phyloP scores from a whole-genome alignment of 495 filamentous ascomycete genomes.

The Daldinia bambusicola region DNA sequence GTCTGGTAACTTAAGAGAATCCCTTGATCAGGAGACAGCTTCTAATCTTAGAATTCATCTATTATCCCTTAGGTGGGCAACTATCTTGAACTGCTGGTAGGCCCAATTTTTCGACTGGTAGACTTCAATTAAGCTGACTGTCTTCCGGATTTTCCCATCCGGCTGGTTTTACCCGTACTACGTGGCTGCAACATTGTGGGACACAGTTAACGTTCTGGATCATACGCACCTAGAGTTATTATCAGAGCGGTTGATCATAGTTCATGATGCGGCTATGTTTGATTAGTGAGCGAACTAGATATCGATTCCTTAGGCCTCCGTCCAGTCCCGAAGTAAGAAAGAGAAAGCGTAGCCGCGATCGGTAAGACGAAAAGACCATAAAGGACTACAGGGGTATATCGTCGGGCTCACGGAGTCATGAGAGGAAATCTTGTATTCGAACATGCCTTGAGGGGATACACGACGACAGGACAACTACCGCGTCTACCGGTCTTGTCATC shows the following conservation, averaged over 20 bases:
- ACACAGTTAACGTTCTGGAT: slow-evolving; percentile 1
- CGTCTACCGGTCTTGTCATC: slow-evolving; percentile 15
- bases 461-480: slow-evolving; percentile 24
- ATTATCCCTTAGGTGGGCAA: background rate
- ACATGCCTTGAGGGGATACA: slow-evolving; percentile 16
- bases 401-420: slow-evolving; percentile 2
- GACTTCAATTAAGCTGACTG: no score
- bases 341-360: slow-evolving; percentile 30
- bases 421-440: slow-evolving; percentile 10
- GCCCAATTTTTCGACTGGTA: background rate
- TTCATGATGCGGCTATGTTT: slow-evolving; percentile 12
- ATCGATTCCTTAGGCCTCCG: background rate
- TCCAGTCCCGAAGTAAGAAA: slow-evolving; percentile 10
- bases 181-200: slow-evolving; percentile 31
- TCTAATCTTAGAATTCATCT: background rate
- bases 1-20: background rate
- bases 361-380: slow-evolving; percentile 3
- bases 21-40: background rate
- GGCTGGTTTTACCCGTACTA: slow-evolving; percentile 13
- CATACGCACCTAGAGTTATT: slow-evolving; percentile 1
- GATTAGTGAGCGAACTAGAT: background rate
- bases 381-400: slow-evolving; percentile 3
- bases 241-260: background rate
- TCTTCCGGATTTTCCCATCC: no score
- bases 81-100: background rate